These are phyloP conservation scores for Trichocomaceae sp. DNA, from an alignment of 2,329 filamentous ascomycete genomes.

Conservation along the genomic window DNA sequence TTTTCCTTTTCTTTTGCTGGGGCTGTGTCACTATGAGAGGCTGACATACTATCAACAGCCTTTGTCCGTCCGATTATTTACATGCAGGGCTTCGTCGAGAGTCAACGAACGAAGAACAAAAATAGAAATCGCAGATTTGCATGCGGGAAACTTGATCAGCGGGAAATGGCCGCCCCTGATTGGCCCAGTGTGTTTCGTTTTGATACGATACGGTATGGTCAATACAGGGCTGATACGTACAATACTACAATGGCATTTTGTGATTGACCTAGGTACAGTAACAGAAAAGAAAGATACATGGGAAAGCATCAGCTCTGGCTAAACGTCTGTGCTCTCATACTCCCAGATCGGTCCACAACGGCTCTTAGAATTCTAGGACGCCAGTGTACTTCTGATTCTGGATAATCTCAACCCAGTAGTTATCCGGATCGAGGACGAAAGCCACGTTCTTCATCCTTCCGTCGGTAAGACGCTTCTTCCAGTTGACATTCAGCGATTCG, in stretches of 20 bases:
- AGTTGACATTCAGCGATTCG: conserved; percentile 71
- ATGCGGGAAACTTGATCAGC: background rate
- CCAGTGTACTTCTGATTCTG: conserved; percentile 54
- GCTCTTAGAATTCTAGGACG: conserved; percentile 4
- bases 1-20: conserved; percentile 18
- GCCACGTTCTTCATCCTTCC: conserved; percentile 89
- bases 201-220: background rate
- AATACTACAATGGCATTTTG: background rate
- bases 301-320: too few species aligned
- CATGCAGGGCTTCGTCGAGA: background rate
- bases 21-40: conserved; percentile 12
- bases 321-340: background rate
- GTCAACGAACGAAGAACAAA: background rate
- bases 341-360: background rate
- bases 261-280: background rate
- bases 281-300: too few species aligned
- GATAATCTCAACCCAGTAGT: conserved; percentile 69
- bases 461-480: conserved; percentile 94
- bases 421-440: conserved; percentile 82
- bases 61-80: background rate
- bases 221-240: background rate
- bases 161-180: background rate
- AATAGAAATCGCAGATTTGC: conserved; percentile 4
- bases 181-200: background rate
- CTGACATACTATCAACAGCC: conserved; percentile 5